Evolutionary conservation across 768 basidiomycete species (phyloP).

Genomic region (Tylopilus plumbeoviolaceoides): DNA sequence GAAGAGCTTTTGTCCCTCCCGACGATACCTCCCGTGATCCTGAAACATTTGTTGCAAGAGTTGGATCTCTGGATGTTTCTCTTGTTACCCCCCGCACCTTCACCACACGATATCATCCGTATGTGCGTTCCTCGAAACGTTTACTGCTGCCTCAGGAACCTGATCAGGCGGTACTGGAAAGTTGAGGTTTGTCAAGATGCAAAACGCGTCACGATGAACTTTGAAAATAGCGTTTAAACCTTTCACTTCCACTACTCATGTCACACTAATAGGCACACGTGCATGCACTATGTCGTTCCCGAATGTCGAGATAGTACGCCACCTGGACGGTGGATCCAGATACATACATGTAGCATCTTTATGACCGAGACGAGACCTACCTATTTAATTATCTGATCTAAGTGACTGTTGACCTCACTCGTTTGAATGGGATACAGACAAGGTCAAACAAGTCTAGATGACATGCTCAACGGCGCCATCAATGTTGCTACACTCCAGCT

Average conservation of each 20-base stretch:
- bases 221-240: not conserved
- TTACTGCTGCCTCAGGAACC: constrained; percentile 19
- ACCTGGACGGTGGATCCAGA: not conserved
- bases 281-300: not conserved
- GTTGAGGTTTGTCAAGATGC: not conserved
- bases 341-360: not conserved
- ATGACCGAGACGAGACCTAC: constrained; percentile 2
- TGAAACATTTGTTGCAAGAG: not conserved
- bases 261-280: not conserved
- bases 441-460: too few species aligned
- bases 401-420: not conserved
- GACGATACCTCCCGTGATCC: constrained; percentile 12
- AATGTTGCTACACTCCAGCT: too few species aligned
- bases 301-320: not conserved
- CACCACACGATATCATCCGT: constrained; percentile 16
- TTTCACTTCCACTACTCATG: not conserved
- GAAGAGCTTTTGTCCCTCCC: constrained; percentile 8
- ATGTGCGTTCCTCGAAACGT: constrained; percentile 15
- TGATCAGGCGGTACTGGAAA: not conserved
- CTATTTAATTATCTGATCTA: not conserved
- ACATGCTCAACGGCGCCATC: too few species aligned
- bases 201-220: too few species aligned
- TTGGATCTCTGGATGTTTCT: constrained; percentile 13
- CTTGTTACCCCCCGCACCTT: constrained; percentile 2
- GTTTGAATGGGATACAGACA: too few species aligned